Evolutionary conservation across 2,329 filamentous ascomycete species (phyloP).

Genomic region (Scolecobasidium constrictum): DNA sequence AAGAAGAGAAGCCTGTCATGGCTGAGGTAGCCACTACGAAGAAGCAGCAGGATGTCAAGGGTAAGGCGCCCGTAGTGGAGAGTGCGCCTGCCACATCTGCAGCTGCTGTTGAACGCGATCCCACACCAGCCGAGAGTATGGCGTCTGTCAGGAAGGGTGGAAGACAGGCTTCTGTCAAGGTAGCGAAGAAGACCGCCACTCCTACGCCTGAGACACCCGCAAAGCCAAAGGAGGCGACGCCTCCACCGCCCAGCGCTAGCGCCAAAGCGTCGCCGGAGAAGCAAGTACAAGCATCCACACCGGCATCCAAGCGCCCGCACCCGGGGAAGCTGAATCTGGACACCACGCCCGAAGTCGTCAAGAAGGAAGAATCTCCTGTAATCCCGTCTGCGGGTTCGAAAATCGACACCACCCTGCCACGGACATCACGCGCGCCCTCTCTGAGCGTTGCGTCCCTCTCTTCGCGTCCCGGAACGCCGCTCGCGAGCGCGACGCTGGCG

Average conservation of each 20-base stretch:
- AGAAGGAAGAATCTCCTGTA: not conserved
- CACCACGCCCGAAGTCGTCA: not conserved
- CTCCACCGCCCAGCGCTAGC: too few species aligned
- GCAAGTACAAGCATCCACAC: conserved; percentile 11
- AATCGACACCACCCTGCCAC: not conserved
- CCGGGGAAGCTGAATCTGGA: conserved; percentile 8
- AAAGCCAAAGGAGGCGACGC: too few species aligned
- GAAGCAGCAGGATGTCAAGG: too few species aligned
- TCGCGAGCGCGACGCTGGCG: conserved; percentile 26
- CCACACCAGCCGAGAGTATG: not conserved
- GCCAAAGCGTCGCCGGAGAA: too few species aligned
- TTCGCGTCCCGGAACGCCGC: conserved; percentile 42
- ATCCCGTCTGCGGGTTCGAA: not conserved
- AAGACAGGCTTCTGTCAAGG: not conserved
- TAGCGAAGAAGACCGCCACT: not conserved
- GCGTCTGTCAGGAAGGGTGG: too few species aligned
- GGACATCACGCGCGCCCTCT: conserved; percentile 24
- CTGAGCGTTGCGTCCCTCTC: conserved; percentile 39
- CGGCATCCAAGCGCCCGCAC: conserved; percentile 6
- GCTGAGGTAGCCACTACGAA: too few species aligned
- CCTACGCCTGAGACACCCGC: not conserved
- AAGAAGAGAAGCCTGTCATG: too few species aligned
- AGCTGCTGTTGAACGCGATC: too few species aligned
- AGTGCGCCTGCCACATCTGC: too few species aligned
- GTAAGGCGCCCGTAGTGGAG: too few species aligned